These are phyloP conservation scores for Choiromyces venosus DNA, from an alignment of 495 filamentous ascomycete species.

Conservation along the genomic window DNA sequence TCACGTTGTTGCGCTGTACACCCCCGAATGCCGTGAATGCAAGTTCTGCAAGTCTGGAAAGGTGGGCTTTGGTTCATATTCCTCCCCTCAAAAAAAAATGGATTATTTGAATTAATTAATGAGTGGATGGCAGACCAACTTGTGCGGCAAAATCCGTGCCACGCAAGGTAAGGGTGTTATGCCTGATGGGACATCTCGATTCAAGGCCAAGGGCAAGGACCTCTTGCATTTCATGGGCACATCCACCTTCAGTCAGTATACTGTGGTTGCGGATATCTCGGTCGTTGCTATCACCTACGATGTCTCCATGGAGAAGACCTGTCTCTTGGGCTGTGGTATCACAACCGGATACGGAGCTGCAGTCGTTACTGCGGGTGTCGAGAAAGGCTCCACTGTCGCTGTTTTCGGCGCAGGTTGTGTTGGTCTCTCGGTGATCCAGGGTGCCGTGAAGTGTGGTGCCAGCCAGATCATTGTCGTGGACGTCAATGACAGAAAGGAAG, in stretches of 20 bases:
- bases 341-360: slow-evolving; percentile 97
- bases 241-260: slow-evolving; percentile 97
- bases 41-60: slow-evolving; percentile 99
- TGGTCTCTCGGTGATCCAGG: slow-evolving; percentile 89
- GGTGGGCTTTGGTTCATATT: slow-evolving; percentile 10
- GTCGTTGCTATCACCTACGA: slow-evolving; percentile 87
- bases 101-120: slow-evolving; percentile 8
- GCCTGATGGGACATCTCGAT: slow-evolving; percentile 94
- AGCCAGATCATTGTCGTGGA: slow-evolving; percentile 92
- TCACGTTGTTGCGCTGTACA: slow-evolving; percentile 89
- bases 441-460: slow-evolving; percentile 81
- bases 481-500: slow-evolving; percentile 86
- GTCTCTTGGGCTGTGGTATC: slow-evolving; percentile 94
- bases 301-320: slow-evolving; percentile 93
- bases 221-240: slow-evolving; percentile 99
- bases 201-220: slow-evolving; percentile 87
- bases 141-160: slow-evolving; percentile 97
- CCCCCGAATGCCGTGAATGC: slow-evolving; percentile 89
- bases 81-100: background rate
- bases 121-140: slow-evolving; percentile 61
- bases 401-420: slow-evolving; percentile 96
- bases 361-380: slow-evolving; percentile 81
- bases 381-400: slow-evolving; percentile 83
- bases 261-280: slow-evolving; percentile 96
- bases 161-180: slow-evolving; percentile 95